Conservation (phyloP, 352 stramenopile species). For the Globisporangium polare region DNA sequence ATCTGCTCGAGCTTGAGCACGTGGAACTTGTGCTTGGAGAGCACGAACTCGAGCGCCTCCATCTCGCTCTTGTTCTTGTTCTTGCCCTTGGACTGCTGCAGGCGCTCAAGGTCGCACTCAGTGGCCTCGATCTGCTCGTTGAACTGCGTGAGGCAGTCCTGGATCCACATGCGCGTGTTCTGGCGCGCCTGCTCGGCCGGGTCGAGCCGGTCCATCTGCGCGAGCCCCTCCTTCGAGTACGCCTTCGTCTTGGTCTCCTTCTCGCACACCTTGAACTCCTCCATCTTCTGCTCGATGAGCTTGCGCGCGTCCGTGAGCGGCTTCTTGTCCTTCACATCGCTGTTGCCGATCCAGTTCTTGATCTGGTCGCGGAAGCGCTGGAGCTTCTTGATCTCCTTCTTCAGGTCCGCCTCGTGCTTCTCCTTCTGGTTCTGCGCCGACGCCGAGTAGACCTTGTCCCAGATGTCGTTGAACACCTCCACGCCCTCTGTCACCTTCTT, state of each 20-base stretch:
- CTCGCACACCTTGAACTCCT: constrained; percentile 99
- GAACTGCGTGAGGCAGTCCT: constrained; percentile 74
- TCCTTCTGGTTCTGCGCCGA: constrained; percentile 98
- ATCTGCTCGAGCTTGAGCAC: constrained; percentile 98
- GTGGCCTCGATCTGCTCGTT: constrained; percentile 89
- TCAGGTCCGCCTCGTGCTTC: constrained; percentile 99
- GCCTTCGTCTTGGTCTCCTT: constrained; percentile 99
- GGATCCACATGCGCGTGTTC: constrained; percentile 81
- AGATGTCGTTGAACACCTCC: constrained; percentile 99
- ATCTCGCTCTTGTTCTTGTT: constrained; percentile 95
- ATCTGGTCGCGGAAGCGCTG: constrained; percentile 98
- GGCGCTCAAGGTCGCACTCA: constrained; percentile 77
- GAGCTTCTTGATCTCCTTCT: constrained; percentile 99
- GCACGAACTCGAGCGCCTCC: constrained; percentile 86
- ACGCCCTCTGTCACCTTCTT: constrained; percentile 99
- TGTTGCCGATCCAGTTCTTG: constrained; percentile 98
- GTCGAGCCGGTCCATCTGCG: constrained; percentile 91
- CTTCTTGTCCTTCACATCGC: constrained; percentile 98
- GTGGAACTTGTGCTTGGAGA: constrained; percentile 95
- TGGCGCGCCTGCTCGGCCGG: constrained; percentile 82
- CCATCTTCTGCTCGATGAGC: constrained; percentile 99
- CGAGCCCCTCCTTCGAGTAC: constrained; percentile 98
- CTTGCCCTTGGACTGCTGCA: constrained; percentile 88
- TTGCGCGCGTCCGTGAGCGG: constrained; percentile 81
- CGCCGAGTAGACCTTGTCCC: constrained; percentile 97